Evolutionary conservation across 805 yeast species (phyloP).

Genomic region (Candida silvicultrix): DNA sequence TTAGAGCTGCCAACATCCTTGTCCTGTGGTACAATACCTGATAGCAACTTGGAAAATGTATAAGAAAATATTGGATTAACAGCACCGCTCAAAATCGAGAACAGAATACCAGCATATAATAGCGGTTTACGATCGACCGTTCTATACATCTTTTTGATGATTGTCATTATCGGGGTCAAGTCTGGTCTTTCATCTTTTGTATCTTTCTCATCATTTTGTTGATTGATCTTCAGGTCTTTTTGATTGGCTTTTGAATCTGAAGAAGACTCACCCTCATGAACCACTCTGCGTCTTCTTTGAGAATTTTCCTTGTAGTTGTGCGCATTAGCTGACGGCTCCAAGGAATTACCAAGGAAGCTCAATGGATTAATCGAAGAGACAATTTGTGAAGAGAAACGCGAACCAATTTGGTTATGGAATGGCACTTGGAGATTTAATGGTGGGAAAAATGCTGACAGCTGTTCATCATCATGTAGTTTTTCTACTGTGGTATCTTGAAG

Average conservation of each 20-base stretch:
- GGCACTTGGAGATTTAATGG: neutral
- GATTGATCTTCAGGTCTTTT: constrained; percentile 1
- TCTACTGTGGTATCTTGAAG: constrained; percentile 11
- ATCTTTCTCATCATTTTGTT: constrained; percentile 4
- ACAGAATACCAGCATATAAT: constrained; percentile 43
- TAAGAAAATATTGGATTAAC: constrained; percentile 75
- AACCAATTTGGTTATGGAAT: neutral
- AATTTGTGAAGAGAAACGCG: constrained; percentile 13
- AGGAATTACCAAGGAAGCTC: constrained; percentile 7
- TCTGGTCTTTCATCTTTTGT: constrained; percentile 15
- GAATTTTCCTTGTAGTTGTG: neutral
- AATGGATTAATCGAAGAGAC: constrained; percentile 16
- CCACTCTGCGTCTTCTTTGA: neutral
- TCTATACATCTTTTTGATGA: constrained; percentile 24
- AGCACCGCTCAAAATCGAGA: constrained; percentile 53
- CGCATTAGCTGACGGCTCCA: neutral
- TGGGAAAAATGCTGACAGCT: neutral
- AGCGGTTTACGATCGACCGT: constrained; percentile 21
- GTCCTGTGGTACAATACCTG: constrained; percentile 49
- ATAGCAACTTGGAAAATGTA: constrained; percentile 63
- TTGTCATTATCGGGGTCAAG: constrained; percentile 21
- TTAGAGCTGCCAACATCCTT: constrained; percentile 25
- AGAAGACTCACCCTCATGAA: neutral
- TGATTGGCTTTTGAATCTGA: neutral
- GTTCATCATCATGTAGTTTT: neutral